A percentile compares a stretch with the other conserved stretches of the same genome.
Conservation (phyloP, 768 basidiomycete species). For the Dacryopinax spathularia region DNA sequence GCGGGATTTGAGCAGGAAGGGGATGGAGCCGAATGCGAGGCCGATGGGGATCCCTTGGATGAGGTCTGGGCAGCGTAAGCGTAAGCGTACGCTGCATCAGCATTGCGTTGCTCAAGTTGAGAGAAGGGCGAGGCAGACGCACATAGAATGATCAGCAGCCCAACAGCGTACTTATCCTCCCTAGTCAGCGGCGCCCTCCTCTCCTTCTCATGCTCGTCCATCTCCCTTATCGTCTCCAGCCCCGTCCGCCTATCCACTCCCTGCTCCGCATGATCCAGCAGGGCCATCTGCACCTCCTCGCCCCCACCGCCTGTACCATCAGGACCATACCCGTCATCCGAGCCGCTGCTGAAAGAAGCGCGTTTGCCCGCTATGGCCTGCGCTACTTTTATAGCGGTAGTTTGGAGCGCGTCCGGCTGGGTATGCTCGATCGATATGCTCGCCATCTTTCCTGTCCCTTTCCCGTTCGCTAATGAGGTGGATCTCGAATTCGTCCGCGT, state of each 20-base stretch:
- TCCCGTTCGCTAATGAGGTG: not conserved
- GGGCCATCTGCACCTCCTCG: slow-evolving; percentile 8
- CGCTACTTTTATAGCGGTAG: not conserved
- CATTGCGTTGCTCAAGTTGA: slow-evolving; percentile 5
- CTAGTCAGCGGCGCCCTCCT: slow-evolving; percentile 33
- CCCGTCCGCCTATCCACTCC: slow-evolving; percentile 1
- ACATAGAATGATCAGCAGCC: slow-evolving; percentile 77
- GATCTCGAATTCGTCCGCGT: not conserved
- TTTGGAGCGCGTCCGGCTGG: not conserved
- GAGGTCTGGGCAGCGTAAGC: slow-evolving; percentile 24
- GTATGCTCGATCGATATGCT: not conserved
- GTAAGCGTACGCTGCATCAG: slow-evolving; percentile 13
- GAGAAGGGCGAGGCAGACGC: slow-evolving; percentile 24
- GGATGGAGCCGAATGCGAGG: slow-evolving; percentile 88
- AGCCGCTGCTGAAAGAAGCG: not conserved
- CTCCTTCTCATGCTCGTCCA: slow-evolving; percentile 10
- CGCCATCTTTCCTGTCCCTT: not conserved
- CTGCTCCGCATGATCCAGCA: slow-evolving; percentile 6
- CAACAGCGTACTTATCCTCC: slow-evolving; percentile 75
- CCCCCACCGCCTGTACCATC: slow-evolving; percentile 3
- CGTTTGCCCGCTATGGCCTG: not conserved
- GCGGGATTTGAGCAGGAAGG: slow-evolving; percentile 89
- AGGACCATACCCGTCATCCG: slow-evolving; percentile 1
- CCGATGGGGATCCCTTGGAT: slow-evolving; percentile 86
- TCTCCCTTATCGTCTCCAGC: slow-evolving; percentile 1